Base-by-base conservation (phyloP, 2,329 filamentous ascomycete genomes). In the Fusarium sp. region DNA sequence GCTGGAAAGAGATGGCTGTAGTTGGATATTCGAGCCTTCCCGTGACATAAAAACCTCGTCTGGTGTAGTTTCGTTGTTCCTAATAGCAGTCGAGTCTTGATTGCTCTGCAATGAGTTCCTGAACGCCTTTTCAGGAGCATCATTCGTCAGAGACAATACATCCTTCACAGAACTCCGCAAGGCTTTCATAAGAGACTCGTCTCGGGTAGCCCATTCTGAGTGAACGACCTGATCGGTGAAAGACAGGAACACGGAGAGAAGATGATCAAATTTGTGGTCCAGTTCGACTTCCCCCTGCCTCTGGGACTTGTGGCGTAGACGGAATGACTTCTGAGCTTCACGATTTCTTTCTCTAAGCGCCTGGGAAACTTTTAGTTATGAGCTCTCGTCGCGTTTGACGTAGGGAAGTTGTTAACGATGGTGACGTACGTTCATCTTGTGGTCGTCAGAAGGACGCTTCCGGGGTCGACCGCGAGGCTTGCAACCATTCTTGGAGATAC, bases 81-180 rank as follows among this genome's bases (percentile, higher is more conserved):
- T 14, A 0, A 15, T 6, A 8, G 12, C 0, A 45, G 12, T 25
- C 22, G 20, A 15, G 8, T 7, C 4, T 25, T 7, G 20, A 6
- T 45, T 14, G 12, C 20, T 25, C 12, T 25, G 20, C 6, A 22
- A 45, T 25, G 43, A 45, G 7, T 45, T 15, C 6, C 15, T 45
- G 20, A 22, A 45, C 14, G 12, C 2, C 20, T 25, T 45, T 6
- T 22, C 12, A 15, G 43, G 20, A 25, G 1, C 5, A 25, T 45
- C 43, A 45, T 45, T 7, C 9, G 4, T 45, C 12, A 45, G 20
- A 25, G 43, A 15, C 43, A 45, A 22, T 1, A 25, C 43, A 9
- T 45, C 43, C 43, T 45, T 45, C 43, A 45, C 20, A 5, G 43
- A 45, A 25, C 11, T 2, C 20, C 20, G 43, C 20, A 45, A 25